phyloP scores from a whole-genome alignment of 2,329 filamentous ascomycete species.

The Colletotrichum limetticola region DNA sequence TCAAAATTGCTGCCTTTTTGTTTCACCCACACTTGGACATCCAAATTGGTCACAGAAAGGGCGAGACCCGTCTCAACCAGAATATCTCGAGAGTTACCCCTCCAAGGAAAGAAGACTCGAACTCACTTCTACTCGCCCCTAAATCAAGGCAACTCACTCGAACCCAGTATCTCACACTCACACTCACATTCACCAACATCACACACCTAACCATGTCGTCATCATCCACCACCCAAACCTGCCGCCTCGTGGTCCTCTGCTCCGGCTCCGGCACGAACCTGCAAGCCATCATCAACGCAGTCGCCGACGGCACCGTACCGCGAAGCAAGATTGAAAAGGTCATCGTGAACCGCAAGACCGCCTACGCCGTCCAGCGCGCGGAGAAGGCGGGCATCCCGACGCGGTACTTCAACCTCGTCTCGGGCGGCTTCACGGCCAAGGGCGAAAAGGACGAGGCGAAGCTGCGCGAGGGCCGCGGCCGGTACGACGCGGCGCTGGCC shows the following conservation, averaged over 20 bases:
- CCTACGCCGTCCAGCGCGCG: constrained; percentile 53
- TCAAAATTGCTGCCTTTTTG: neutral
- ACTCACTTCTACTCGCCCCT: neutral
- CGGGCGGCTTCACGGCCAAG: constrained; percentile 70
- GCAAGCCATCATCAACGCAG: constrained; percentile 73
- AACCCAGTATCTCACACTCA: neutral
- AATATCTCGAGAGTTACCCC: neutral
- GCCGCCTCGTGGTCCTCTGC: constrained; percentile 74
- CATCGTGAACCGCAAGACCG: constrained; percentile 60
- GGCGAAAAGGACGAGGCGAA: constrained; percentile 68
- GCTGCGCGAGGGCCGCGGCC: constrained; percentile 67
- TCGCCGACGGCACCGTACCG: constrained; percentile 51
- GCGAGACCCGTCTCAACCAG: neutral
- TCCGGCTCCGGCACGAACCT: constrained; percentile 82
- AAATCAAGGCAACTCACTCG: too few relatives aligned
- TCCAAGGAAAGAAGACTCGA: neutral
- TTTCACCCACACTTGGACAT: neutral
- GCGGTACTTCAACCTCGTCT: constrained; percentile 83
- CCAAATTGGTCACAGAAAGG: neutral
- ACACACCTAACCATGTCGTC: neutral
- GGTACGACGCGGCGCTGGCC: constrained; percentile 82
- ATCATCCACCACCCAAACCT: constrained; percentile 34
- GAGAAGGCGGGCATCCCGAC: constrained; percentile 72
- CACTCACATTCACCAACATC: neutral
- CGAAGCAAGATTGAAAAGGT: constrained; percentile 57